Percentiles rank a stretch among this genome's conserved stretches.
Evolutionary conservation across 768 basidiomycete species (phyloP).

Genomic region (Phaeotremella fagi): DNA sequence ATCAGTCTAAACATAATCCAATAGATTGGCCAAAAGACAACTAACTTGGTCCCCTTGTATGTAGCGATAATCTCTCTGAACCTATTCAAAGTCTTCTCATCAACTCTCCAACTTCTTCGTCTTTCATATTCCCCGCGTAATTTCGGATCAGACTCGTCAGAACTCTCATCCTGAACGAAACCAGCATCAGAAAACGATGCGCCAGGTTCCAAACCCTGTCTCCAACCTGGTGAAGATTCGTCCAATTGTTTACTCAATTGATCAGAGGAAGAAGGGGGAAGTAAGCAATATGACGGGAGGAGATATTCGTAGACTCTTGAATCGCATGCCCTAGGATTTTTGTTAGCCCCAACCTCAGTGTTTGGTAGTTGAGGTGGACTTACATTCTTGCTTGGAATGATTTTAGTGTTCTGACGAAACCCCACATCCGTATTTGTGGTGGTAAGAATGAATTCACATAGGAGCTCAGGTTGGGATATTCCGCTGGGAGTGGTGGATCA

Average conservation of each 20-base stretch:
- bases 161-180: slow-evolving; percentile 51
- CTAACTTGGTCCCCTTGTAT: slow-evolving; percentile 73
- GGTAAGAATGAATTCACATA: slow-evolving; percentile 85
- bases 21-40: neutral
- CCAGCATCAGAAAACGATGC: slow-evolving; percentile 52
- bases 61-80: slow-evolving; percentile 59
- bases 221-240: slow-evolving; percentile 64
- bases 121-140: slow-evolving; percentile 36
- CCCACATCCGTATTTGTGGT: slow-evolving; percentile 88
- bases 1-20: slow-evolving; percentile 4
- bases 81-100: slow-evolving; percentile 54
- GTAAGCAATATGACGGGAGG: slow-evolving; percentile 85
- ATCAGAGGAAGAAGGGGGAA: slow-evolving; percentile 78
- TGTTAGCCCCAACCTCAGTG: neutral
- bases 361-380: slow-evolving; percentile 13
- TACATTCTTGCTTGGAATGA: slow-evolving; percentile 51
- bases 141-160: slow-evolving; percentile 22
- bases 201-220: slow-evolving; percentile 48
- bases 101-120: slow-evolving; percentile 60
- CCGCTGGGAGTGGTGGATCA: slow-evolving; percentile 56
- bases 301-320: slow-evolving; percentile 97
- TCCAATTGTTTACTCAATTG: slow-evolving; percentile 52
- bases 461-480: slow-evolving; percentile 55
- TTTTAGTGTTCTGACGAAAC: slow-evolving; percentile 58
- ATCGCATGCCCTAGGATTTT: slow-evolving; percentile 66